Evolutionary conservation across 768 basidiomycete species (phyloP), one percentile per base, ranked within the genome.

Genomic region (Suillus hirtellus): DNA sequence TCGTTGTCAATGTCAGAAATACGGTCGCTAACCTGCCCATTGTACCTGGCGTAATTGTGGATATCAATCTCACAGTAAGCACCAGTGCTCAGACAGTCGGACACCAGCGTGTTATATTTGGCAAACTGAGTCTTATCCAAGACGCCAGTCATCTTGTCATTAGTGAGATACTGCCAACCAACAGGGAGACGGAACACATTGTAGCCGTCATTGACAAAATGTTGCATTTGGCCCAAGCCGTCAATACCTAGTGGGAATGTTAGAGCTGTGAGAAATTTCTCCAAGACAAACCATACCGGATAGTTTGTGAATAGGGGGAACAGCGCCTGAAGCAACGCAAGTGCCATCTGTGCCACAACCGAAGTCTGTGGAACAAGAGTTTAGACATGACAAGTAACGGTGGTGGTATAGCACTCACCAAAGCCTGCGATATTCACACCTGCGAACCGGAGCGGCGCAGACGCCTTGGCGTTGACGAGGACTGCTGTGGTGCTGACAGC

Each of bases 41-140:
- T 77, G 76, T 79, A 87, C 37, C 87, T 76, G 27, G 84, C 87
- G 61, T 86, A 87, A 71, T 86, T 88, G 72, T 86, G 85, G 46
- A 83, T 78, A 71, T 87, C 86, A 58, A 88, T 79, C 66, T 82
- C 82, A 63, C 82, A 87, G 52, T 73, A 76, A 15, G 84, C 82
- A 0, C 85, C 85, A 2, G 82, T 80, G 8, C 64, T 70, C 66
- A 88, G 70, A 67, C 82, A 82, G 24, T 63, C 72, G 1, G 64
- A 38, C 24, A 68, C 66, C 64, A 63, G 79, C 79, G 71, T 85
- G 79, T 88, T 81, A 67, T 87, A 87, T 63, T 81, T 72, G 1
- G 72, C 70, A 61, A 87, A 79, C 63, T 82, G 83, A 11, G 69
- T 73, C 11, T 76, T 65, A 70, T 82, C 72, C 34, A 87, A 69